Conservation (phyloP, 805 yeast species). For the Ogataea nitratoaversa region DNA sequence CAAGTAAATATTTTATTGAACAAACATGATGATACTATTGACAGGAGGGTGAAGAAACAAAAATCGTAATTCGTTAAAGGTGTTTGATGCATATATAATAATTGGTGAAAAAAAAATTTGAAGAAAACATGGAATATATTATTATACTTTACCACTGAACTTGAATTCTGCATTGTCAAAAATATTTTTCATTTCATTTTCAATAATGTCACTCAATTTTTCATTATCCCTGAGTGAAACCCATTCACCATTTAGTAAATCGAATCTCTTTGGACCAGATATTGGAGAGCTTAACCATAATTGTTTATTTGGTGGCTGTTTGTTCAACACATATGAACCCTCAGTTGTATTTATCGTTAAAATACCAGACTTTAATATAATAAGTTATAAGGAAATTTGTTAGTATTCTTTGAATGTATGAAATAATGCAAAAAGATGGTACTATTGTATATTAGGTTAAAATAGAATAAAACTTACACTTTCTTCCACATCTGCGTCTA, state of each 20-base stretch:
- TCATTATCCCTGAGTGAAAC: conserved; percentile 65
- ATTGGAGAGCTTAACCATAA: conserved; percentile 93
- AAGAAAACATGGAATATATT: conserved; percentile 2
- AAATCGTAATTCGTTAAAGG: no score
- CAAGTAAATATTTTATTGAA: not conserved
- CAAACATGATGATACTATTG: not conserved
- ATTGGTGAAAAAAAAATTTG: not conserved
- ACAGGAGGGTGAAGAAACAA: not conserved
- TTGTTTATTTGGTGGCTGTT: conserved; percentile 96
- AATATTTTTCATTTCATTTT: conserved; percentile 41
- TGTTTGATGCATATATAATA: not conserved
- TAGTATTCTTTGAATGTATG: no score
- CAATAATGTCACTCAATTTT: conserved; percentile 42
- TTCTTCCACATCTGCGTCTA: conserved; percentile 67
- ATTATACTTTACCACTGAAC: conserved; percentile 6
- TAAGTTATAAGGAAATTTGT: no score
- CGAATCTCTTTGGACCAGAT: conserved; percentile 88
- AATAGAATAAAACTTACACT: conserved; percentile 34
- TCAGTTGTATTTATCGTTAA: conserved; percentile 65
- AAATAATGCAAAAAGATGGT: no score
- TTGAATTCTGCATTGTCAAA: conserved; percentile 22
- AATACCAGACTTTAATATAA: conserved; percentile 62
- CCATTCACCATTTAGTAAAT: conserved; percentile 74
- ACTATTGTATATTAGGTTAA: no score
- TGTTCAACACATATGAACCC: conserved; percentile 90